Percentiles rank a stretch among this genome's conserved stretches.
Conservation (phyloP, 139 green algal genomes). For the Edaphochlamys debaryana region DNA sequence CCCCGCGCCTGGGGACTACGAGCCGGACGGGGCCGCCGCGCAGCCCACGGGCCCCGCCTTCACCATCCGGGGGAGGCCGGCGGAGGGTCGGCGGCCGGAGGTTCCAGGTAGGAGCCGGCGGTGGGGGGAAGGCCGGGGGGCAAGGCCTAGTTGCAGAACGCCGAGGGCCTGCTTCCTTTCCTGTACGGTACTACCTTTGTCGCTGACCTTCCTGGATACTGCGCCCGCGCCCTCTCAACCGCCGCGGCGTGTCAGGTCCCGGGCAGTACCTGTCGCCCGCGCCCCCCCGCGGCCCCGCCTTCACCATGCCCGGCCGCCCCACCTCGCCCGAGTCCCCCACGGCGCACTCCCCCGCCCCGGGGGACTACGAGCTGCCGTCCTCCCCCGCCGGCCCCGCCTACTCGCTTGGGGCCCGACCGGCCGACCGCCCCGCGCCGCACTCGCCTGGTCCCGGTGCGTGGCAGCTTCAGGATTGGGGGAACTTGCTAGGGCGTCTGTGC, state of each 20-base stretch:
- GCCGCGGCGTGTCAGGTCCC: too few species aligned
- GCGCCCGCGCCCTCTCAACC: too few species aligned
- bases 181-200: too few species aligned
- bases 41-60: conserved; percentile 31
- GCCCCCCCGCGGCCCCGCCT: conserved; percentile 13
- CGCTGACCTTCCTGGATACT: too few species aligned
- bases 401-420: not conserved
- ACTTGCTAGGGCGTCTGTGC: too few species aligned
- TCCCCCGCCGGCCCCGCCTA: not conserved
- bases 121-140: too few species aligned
- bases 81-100: not conserved
- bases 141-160: too few species aligned
- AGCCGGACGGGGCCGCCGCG: not conserved
- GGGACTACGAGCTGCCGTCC: not conserved
- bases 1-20: conserved; percentile 50
- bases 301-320: conserved; percentile 1
- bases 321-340: not conserved
- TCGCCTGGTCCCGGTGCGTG: conserved; percentile 37
- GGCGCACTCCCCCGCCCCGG: not conserved
- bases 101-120: conserved; percentile 32
- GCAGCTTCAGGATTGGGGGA: too few species aligned
- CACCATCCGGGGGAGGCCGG: conserved; percentile 12
- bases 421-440: not conserved
- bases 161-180: too few species aligned
- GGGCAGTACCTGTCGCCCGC: conserved; percentile 29